phyloP scores from a whole-genome alignment of 441 rosid genomes.

The Lepidium campestre region DNA sequence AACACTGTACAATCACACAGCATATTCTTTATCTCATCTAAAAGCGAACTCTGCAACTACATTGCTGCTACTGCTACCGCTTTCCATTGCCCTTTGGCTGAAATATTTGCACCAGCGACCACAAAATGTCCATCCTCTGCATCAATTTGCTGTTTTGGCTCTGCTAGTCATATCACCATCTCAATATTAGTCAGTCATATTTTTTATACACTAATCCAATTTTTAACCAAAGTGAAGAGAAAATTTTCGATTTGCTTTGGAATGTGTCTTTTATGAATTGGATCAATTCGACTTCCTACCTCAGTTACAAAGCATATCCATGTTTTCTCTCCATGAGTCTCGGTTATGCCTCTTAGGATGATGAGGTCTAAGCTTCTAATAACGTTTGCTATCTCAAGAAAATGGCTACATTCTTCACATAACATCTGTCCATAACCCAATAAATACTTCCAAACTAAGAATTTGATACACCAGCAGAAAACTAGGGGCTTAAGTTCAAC shows the following conservation, averaged over 20 bases:
- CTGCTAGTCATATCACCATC: constrained; percentile 38
- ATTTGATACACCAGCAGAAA: neutral
- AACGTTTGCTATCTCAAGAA: constrained; percentile 93
- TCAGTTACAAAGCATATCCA: constrained; percentile 89
- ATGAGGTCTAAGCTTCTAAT: constrained; percentile 78
- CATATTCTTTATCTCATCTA: neutral
- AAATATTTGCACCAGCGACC: constrained; percentile 81
- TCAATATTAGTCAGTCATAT: constrained; percentile 2
- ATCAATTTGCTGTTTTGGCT: constrained; percentile 63
- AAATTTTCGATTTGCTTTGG: neutral
- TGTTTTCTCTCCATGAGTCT: constrained; percentile 74
- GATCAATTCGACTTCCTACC: constrained; percentile 37
- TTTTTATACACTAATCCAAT: neutral
- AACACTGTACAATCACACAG: constrained; percentile 17
- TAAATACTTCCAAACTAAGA: neutral
- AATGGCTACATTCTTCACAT: constrained; percentile 90
- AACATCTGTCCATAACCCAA: constrained; percentile 58
- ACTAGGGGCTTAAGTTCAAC: neutral
- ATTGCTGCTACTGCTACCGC: constrained; percentile 14
- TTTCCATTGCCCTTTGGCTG: constrained; percentile 57
- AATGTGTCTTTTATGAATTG: neutral
- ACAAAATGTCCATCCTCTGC: constrained; percentile 91
- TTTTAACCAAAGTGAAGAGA: neutral
- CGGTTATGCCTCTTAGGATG: constrained; percentile 83
- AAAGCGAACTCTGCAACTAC: neutral